Percentiles rank a stretch among this genome's conserved stretches.
These are phyloP conservation scores for Capsella bursapastoris DNA, from an alignment of 345 rosid species.

Conservation along the genomic window DNA sequence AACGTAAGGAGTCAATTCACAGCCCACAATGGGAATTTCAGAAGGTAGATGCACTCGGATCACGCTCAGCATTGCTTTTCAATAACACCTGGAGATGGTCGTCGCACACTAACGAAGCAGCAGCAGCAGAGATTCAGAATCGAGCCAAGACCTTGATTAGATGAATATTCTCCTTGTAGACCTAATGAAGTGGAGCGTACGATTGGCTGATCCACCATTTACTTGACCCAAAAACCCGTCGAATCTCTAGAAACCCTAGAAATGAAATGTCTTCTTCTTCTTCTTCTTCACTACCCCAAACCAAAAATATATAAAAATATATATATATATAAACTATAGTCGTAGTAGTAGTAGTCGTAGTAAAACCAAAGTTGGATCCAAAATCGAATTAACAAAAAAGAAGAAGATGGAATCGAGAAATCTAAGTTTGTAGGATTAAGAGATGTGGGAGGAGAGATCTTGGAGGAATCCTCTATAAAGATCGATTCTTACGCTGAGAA, in stretches of 20 bases:
- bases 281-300: too few species aligned
- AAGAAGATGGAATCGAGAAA: background rate
- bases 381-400: background rate
- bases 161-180: background rate
- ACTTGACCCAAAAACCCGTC: conserved; percentile 46
- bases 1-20: conserved; percentile 95
- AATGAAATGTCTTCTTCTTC: background rate
- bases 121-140: conserved; percentile 25
- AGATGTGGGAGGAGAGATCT: conserved; percentile 31
- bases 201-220: conserved; percentile 81
- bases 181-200: conserved; percentile 48
- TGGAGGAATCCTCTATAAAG: conserved; percentile 15
- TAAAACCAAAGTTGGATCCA: conserved; percentile 18
- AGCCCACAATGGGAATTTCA: conserved; percentile 97
- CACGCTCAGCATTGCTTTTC: conserved; percentile 95
- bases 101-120: conserved; percentile 45
- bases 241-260: conserved; percentile 35
- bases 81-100: conserved; percentile 44
- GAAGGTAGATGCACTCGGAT: conserved; percentile 95
- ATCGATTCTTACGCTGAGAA: conserved; percentile 42
- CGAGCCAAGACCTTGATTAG: conserved; percentile 25
- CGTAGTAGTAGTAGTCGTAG: too few species aligned
- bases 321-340: background rate
- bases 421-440: background rate
- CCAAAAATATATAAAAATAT: too few species aligned